Evolutionary conservation across 305 asterid genomes (phyloP), one percentile per base, ranked within the genome.

Genomic region (Caryopteris hybrid): DNA sequence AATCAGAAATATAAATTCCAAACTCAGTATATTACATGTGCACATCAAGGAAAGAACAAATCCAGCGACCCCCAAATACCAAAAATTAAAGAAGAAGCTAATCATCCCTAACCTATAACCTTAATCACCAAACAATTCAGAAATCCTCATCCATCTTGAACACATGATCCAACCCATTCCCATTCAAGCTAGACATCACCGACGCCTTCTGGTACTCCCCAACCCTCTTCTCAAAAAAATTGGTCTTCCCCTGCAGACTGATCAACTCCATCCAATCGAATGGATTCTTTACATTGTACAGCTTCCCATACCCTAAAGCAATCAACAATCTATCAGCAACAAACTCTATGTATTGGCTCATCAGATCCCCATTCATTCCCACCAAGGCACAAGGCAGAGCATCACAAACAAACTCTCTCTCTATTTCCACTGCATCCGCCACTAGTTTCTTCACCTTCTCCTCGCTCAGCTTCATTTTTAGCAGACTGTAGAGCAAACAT

Each of bases 201-300:
- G 87, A 83, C 1, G 96, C 95, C 59, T 85, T 86, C 78, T 85
- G 96, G 65, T 89, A 89, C 13, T 89, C 96, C 10, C 95, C 96
- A 16, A 86, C 96, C 46, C 96, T 76, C 48, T 87, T 87, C 88
- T 89, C 96, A 17, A 89, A 89, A 81, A 89, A 85, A 46, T 89
- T 89, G 0, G 96, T 89, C 86, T 91, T 91, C 72, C 98, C 98
- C 76, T 88, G 96, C 74, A 91, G 51, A 43, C 97, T 91, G 46
- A 91, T 91, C 64, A 91, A 47, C 70, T 89, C 98, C 98, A 91
- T 91, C 96, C 96, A 91, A 72, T 91, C 98, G 38, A 89, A 91
- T 0, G 98, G 96, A 5, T 91, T 91, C 72, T 68, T 74, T 14
- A 52, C 92, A 58, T 80, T 68, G 68, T 87, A 89, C 74, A 87